Base-by-base conservation (phyloP, 140 eudicot genomes). In the Eryngium alpinum region DNA sequence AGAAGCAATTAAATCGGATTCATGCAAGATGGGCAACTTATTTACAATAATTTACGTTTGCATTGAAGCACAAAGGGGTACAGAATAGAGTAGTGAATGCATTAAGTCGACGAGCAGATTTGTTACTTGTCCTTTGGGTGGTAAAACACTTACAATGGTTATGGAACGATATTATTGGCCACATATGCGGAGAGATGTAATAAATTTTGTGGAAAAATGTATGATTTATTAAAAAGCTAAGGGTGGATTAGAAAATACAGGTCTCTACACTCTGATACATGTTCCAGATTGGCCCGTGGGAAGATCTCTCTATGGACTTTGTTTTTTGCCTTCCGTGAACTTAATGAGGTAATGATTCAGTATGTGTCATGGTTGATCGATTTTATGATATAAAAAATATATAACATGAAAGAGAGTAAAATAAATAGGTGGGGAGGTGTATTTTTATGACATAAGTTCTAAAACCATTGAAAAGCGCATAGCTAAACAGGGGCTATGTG, bases 151-250 rank as follows among this genome's bases (percentile, higher is more conserved):
- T 19, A 32, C 49, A 2, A 14, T 4, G 6, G 44, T 77, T 5
- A 16, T 63, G n/a, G 57, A 31, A 22, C 24, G 19, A 1, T 69
- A 33, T 29, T 82, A 53, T 60, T 82, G 77, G 85, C 85, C 80
- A 2, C 21, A 50, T 18, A 5, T 75, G 63, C 2, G 16, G 18
- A 15, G 19, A 0, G 85, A 82, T 82, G 81, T 69, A 10, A 18
- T 9, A 4, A 28, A 16, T 12, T 33, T 19, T 0, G 65, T 74
- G 43, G 16, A 13, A 32, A 38, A 72, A 9, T 81, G 84, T 53
- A 10, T 10, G 16, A 53, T 53, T 10, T 53, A 17, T 53, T 17
- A 53, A 53, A 53, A 18, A 13, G 21, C 16, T 53, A 53, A 53
- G 21, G 16, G 60, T 53, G 2, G 21, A 53, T 53, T 17, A 10